Percentiles rank a stretch among this genome's conserved stretches.
These are phyloP conservation scores for Penicillium sp. DNA, from an alignment of 2,329 filamentous ascomycete genomes.

Conservation along the genomic window DNA sequence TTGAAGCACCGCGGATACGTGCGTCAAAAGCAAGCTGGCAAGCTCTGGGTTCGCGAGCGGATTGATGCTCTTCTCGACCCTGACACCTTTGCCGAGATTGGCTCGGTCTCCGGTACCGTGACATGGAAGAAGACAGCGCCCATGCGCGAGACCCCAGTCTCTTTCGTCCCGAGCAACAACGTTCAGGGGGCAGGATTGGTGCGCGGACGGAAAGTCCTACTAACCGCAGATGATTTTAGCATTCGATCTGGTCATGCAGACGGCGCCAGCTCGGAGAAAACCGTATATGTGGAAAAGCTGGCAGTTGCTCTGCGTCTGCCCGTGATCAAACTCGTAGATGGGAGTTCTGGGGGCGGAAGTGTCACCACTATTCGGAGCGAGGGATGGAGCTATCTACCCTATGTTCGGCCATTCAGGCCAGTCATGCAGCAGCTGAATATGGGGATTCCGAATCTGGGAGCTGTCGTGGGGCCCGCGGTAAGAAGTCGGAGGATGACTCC, in stretches of 20 bases:
- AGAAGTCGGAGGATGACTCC: constrained; percentile 2
- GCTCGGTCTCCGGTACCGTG: constrained; percentile 55
- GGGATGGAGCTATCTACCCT: constrained; percentile 57
- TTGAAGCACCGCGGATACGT: constrained; percentile 51
- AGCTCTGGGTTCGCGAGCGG: constrained; percentile 60
- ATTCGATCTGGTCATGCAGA: constrained; percentile 60
- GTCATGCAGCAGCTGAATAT: constrained; percentile 55
- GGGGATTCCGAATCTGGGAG: constrained; percentile 60
- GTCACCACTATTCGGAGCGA: constrained; percentile 53
- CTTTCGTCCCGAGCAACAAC: constrained; percentile 57
- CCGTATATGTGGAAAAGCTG: constrained; percentile 57
- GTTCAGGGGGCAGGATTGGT: constrained; percentile 54
- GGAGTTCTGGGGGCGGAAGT: constrained; percentile 56
- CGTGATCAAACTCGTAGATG: constrained; percentile 60
- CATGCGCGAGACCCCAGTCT: constrained; percentile 37
- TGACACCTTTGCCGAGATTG: constrained; percentile 54
- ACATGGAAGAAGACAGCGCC: constrained; percentile 47
- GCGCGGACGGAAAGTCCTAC: constrained; percentile 49
- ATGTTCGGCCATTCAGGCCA: constrained; percentile 49
- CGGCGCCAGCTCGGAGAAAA: constrained; percentile 53
- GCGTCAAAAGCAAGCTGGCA: constrained; percentile 59
- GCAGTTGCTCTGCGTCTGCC: constrained; percentile 53
- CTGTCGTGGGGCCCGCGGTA: constrained; percentile 55
- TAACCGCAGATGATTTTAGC: constrained; percentile 60
- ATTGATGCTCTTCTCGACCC: constrained; percentile 54